These are phyloP conservation scores for Candida stauntonica DNA, from an alignment of 805 yeast genomes.

Conservation along the genomic window DNA sequence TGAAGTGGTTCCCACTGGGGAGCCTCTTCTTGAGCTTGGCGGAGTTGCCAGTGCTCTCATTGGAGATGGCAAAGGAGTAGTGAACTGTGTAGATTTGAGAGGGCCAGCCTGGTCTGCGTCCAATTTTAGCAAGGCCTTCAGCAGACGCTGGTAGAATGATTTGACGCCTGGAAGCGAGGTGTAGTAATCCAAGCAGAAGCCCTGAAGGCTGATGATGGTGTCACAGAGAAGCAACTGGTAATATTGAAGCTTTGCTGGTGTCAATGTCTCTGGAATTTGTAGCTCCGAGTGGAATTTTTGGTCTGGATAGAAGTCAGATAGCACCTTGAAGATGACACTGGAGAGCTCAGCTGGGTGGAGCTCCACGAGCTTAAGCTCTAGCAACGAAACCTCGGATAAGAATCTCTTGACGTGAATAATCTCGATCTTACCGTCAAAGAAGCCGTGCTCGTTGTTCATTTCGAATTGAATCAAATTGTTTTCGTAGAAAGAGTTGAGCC, in stretches of 20 bases:
- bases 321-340: constrained; percentile 19
- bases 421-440: constrained; percentile 29
- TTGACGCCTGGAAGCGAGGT: constrained; percentile 15
- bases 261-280: constrained; percentile 11
- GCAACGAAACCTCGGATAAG: constrained; percentile 44
- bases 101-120: constrained; percentile 10
- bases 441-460: constrained; percentile 23
- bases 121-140: constrained; percentile 12
- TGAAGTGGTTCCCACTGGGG: constrained; percentile 23
- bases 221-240: constrained; percentile 14
- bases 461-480: constrained; percentile 39
- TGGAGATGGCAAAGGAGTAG: constrained; percentile 16
- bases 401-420: constrained; percentile 46
- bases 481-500: constrained; percentile 39
- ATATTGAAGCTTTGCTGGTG: constrained; percentile 3
- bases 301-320: constrained; percentile 12
- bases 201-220: constrained; percentile 10
- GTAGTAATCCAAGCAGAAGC: constrained; percentile 13
- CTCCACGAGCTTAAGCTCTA: constrained; percentile 42
- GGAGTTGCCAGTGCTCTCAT: constrained; percentile 22
- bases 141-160: constrained; percentile 14
- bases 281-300: constrained; percentile 15
- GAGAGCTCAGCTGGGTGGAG: constrained; percentile 29
- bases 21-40: constrained; percentile 27
- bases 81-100: constrained; percentile 9